A percentile compares a stretch with the other conserved stretches of the same genome.
These are phyloP conservation scores for Nemania serpens DNA, from an alignment of 2,329 filamentous ascomycete genomes.

Conservation along the genomic window DNA sequence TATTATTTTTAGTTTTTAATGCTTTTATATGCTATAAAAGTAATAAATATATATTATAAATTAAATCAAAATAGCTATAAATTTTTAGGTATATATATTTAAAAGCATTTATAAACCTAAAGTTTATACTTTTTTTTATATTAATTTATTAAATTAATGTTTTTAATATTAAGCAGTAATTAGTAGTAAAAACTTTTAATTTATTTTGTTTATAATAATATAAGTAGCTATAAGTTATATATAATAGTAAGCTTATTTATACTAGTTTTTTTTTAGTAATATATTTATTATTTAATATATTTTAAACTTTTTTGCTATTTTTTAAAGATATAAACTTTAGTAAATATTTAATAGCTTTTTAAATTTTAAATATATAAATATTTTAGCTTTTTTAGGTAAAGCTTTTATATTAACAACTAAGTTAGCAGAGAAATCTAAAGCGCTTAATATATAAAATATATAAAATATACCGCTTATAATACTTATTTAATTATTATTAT, in stretches of 20 bases:
- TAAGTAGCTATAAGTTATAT: not conserved
- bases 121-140: not conserved
- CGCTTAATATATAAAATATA: not conserved
- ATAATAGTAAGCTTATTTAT: not conserved
- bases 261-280: not conserved
- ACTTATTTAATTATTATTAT: not conserved
- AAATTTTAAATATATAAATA: not conserved
- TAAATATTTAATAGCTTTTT: not conserved
- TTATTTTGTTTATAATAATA: not conserved
- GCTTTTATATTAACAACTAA: not conserved
- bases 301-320: not conserved
- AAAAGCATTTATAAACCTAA: not conserved
- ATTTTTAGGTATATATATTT: not conserved
- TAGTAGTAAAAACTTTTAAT: not conserved
- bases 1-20: not conserved
- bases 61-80: not conserved
- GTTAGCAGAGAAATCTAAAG: not conserved
- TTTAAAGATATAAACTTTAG: not conserved
- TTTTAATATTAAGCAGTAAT: not conserved
- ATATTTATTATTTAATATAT: not conserved
- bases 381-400: not conserved
- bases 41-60: not conserved
- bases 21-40: not conserved
- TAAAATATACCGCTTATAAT: not conserved
- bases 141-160: not conserved